Percentiles rank a stretch among this genome's conserved stretches.
Evolutionary conservation across 495 filamentous ascomycete genomes (phyloP).

Genomic region (Cenococcum geophilum): DNA sequence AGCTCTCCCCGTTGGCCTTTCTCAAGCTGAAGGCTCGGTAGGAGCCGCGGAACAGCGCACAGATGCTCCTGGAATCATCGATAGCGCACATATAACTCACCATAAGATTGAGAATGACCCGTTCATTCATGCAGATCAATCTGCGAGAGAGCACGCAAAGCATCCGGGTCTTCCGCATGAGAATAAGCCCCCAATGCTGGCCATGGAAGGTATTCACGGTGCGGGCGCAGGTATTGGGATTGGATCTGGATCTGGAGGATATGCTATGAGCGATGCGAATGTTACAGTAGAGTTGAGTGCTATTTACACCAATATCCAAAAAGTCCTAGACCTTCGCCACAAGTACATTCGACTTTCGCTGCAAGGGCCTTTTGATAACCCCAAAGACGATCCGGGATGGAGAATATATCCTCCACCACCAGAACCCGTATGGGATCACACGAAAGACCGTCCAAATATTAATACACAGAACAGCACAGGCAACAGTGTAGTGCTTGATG

Average conservation of each 20-base stretch:
- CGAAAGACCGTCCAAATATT: conserved; percentile 44
- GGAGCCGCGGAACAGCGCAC: conserved; percentile 11
- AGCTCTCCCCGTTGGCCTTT: conserved; percentile 18
- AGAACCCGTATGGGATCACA: conserved; percentile 80
- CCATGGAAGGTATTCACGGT: conserved; percentile 47
- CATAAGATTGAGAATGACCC: conserved; percentile 29
- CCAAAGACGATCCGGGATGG: conserved; percentile 79
- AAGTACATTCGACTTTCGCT: conserved; percentile 86
- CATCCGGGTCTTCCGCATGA: conserved; percentile 47
- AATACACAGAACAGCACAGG: conserved; percentile 43
- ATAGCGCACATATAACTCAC: background rate
- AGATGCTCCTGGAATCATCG: conserved; percentile 1
- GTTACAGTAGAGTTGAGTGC: conserved; percentile 73
- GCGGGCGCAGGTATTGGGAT: conserved; percentile 48
- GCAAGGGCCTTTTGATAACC: conserved; percentile 73
- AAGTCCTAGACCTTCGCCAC: conserved; percentile 73
- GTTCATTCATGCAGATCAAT: conserved; percentile 42
- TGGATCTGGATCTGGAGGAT: conserved; percentile 41
- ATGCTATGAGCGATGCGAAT: conserved; percentile 56
- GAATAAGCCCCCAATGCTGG: conserved; percentile 42
- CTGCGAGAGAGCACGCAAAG: conserved; percentile 43
- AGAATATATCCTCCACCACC: conserved; percentile 84
- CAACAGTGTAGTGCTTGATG: conserved; percentile 49
- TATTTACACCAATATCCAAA: conserved; percentile 84
- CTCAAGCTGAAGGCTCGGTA: conserved; percentile 19